A percentile compares a stretch with the other conserved stretches of the same genome.
phyloP scores from a whole-genome alignment of 306 rosid genomes.

The Crotalaria pallida region DNA sequence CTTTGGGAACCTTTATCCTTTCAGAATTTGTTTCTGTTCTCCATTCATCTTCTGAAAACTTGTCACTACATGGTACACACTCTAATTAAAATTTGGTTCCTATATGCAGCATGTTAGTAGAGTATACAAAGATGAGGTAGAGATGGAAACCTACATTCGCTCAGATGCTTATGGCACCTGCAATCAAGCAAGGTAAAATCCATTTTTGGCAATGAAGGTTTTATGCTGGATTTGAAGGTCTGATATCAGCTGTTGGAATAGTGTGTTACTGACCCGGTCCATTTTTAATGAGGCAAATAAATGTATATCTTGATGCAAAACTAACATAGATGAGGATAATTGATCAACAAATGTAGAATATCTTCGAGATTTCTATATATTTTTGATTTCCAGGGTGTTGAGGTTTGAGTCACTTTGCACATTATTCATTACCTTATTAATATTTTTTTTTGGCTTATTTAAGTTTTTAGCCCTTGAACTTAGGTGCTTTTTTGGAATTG shows the following conservation, averaged over 20 bases:
- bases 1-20: conserved; percentile 7
- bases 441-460: no score
- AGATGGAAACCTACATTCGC: conserved; percentile 75
- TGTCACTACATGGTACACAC: conserved; percentile 15
- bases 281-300: background rate
- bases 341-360: background rate
- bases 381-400: background rate
- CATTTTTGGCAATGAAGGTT: conserved; percentile 18
- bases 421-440: background rate
- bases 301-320: background rate
- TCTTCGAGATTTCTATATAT: background rate
- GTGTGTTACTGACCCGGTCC: conserved; percentile 2
- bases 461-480: no score
- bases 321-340: conserved; percentile 5
- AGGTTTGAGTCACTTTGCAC: background rate
- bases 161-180: conserved; percentile 71
- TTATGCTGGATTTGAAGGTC: conserved; percentile 10
- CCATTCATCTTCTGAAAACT: conserved; percentile 13
- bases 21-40: background rate
- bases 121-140: conserved; percentile 77
- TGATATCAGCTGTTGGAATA: conserved; percentile 1
- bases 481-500: no score
- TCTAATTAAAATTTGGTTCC: conserved; percentile 25
- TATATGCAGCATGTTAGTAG: conserved; percentile 59
- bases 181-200: conserved; percentile 52